Conservation (phyloP, 2,329 filamentous ascomycete species). For the Claviceps spartinae region DNA sequence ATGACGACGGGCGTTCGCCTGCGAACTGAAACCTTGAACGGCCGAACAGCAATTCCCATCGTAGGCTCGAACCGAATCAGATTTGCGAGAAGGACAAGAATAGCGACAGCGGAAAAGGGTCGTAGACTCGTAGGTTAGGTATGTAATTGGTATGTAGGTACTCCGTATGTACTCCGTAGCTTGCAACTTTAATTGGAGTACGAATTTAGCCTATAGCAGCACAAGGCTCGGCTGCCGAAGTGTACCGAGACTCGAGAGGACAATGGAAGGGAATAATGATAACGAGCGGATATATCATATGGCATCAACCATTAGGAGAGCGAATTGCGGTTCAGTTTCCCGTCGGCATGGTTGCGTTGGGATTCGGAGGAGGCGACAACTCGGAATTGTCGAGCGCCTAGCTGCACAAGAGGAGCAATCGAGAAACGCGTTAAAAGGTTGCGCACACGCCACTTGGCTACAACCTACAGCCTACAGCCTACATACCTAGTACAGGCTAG, state of each 20-base stretch:
- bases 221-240: background rate
- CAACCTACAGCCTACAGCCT: background rate
- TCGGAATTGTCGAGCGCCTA: background rate
- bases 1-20: conserved; percentile 1
- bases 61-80: background rate
- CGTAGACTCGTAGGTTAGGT: background rate
- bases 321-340: background rate
- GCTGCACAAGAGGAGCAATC: no score
- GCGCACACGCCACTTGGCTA: background rate
- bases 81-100: background rate
- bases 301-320: background rate
- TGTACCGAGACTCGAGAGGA: background rate
- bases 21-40: conserved; percentile 4
- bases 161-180: no score
- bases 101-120: background rate
- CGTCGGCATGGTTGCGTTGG: background rate
- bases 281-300: background rate
- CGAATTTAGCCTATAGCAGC: background rate
- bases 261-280: background rate
- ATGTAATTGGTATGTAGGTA: no score
- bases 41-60: conserved; percentile 6
- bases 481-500: no score
- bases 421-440: background rate
- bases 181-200: no score
- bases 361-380: background rate